Evolutionary conservation across 2,329 filamentous ascomycete genomes (phyloP), one percentile per base, ranked within the genome.

Genomic region (Magnaporthiopsis rhizophila): DNA sequence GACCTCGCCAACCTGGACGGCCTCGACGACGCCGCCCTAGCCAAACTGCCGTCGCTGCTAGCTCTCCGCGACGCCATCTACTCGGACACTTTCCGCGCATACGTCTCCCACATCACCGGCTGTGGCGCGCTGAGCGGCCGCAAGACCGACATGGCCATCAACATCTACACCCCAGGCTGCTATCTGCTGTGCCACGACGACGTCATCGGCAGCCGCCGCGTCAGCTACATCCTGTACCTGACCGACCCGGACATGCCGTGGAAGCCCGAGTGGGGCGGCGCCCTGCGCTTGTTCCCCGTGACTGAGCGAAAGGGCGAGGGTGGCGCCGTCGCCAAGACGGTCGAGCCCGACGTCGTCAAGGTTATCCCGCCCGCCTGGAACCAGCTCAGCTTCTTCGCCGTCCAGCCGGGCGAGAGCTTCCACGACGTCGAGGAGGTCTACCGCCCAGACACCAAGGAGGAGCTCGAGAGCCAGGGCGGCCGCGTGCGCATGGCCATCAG

Each of bases 141-240:
- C 76, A 99, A 98, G 82, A 98, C 95, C 24, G 95, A 99, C 77
- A 97, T 99, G 92, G 95, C 95, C 65, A 96, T 99, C 81, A 99
- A 99, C 74, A 88, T 99, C 62, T 99, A 99, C 76, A 97, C 92
- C 0, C 94, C 95, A 6, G 94, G 95, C 57, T 98, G 94, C 74
- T 96, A 96, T 75, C 83, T 99, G 32, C 83, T 99, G 36, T 98
- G 95, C 77, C 95, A 99, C 73, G 95, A 99, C 81, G 95, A 99
- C 77, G 95, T 99, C 66, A 99, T 99, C 75, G 95, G 95, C n/a
- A 97, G 90, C 72, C 86, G 95, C 66, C 88, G 93, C 69, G 89
- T 99, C 71, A 97, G 93, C 81, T 99, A 97, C 76, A 99, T 99
- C 69, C 82, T 99, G 66, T 99, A 99, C 75, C 81, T 99, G 67